These are phyloP conservation scores for Cyclanthera cordifolia DNA, from an alignment of 306 rosid species.

Conservation along the genomic window DNA sequence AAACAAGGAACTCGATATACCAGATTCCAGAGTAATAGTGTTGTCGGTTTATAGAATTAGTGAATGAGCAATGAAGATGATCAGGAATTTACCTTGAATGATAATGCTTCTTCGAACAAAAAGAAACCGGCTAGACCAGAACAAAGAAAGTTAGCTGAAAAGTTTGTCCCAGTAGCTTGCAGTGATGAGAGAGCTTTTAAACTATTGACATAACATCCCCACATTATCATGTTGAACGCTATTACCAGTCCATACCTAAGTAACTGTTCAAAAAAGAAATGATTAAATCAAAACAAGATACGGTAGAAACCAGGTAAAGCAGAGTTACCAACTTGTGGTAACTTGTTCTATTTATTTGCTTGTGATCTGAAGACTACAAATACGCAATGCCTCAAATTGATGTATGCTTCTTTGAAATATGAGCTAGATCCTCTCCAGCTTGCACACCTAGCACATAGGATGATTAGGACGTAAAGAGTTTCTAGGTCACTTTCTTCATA, in stretches of 20 bases:
- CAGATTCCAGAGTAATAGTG: neutral
- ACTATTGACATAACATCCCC: conserved; percentile 81
- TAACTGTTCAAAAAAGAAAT: conserved; percentile 29
- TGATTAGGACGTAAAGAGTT: neutral
- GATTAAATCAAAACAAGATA: neutral
- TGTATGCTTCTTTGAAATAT: neutral
- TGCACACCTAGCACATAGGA: neutral
- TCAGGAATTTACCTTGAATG: conserved; percentile 40
- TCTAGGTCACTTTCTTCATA: neutral
- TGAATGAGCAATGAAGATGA: neutral
- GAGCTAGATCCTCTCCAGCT: neutral
- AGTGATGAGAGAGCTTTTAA: conserved; percentile 71
- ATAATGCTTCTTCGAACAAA: conserved; percentile 52
- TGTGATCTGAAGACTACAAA: neutral
- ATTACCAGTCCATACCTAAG: conserved; percentile 43
- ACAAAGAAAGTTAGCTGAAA: conserved; percentile 72
- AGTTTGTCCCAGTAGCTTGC: conserved; percentile 84
- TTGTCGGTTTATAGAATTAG: neutral
- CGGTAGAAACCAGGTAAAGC: neutral
- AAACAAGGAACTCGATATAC: neutral
- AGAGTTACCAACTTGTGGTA: neutral
- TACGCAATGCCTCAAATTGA: neutral
- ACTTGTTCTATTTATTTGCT: neutral
- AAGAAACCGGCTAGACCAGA: conserved; percentile 76
- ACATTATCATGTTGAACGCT: conserved; percentile 64